A percentile compares a stretch with the other conserved stretches of the same genome.
phyloP scores from a whole-genome alignment of 768 basidiomycete genomes.

The Panellus pusillus region DNA sequence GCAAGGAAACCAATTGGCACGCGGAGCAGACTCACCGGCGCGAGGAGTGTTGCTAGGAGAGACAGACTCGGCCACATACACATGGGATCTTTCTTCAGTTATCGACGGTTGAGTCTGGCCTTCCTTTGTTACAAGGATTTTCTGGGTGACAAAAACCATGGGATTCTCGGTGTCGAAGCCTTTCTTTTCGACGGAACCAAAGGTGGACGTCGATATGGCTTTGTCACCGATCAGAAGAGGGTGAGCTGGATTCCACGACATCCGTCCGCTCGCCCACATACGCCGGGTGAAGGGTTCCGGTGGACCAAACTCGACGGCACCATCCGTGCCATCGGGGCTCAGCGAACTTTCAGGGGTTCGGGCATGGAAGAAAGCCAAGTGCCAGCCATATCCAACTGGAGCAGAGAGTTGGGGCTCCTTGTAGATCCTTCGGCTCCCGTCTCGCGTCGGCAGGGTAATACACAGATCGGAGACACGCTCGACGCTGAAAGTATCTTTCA shows the following conservation, averaged over 20 bases:
- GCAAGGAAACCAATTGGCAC: background rate
- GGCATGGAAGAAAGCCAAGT: constrained; percentile 74
- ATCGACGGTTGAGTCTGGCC: constrained; percentile 48
- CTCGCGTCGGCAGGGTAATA: constrained; percentile 72
- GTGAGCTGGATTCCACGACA: constrained; percentile 54
- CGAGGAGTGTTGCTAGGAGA: constrained; percentile 34
- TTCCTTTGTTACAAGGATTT: constrained; percentile 49
- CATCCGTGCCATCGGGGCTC: constrained; percentile 70
- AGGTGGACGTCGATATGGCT: constrained; percentile 47
- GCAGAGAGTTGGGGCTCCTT: constrained; percentile 39
- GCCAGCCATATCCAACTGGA: constrained; percentile 61
- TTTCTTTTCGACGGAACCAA: constrained; percentile 59
- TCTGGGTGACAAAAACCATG: constrained; percentile 76
- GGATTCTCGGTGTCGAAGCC: constrained; percentile 63
- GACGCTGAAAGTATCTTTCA: constrained; percentile 50
- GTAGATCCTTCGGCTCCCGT: constrained; percentile 50
- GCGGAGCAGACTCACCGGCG: constrained; percentile 39
- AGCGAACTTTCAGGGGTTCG: constrained; percentile 56
- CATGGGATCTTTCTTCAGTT: constrained; percentile 67
- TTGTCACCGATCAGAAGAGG: constrained; percentile 55
- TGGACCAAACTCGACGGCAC: constrained; percentile 57
- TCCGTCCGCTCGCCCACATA: constrained; percentile 82
- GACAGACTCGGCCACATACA: constrained; percentile 47
- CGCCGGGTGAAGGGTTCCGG: constrained; percentile 70
- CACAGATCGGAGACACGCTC: constrained; percentile 66